These are phyloP conservation scores for Solanum medicagineum DNA, from an alignment of 257 asterid genomes.

Conservation along the genomic window DNA sequence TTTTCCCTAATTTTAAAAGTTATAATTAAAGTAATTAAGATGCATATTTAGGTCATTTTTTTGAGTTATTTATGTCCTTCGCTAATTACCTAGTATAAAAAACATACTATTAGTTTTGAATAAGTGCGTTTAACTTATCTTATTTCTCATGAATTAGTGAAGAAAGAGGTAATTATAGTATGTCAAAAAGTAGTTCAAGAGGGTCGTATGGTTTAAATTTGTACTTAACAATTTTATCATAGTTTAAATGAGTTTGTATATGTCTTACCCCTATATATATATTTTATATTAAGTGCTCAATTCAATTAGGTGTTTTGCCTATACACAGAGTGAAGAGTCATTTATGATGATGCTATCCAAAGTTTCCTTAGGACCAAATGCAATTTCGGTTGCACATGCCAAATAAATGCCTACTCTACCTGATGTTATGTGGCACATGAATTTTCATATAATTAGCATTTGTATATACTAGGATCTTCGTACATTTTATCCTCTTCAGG, in stretches of 20 bases:
- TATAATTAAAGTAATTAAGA: not conserved
- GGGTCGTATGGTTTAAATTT: no score
- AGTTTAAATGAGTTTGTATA: no score
- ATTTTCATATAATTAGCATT: not conserved
- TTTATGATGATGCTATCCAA: not conserved
- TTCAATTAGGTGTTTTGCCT: not conserved
- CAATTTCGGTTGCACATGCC: not conserved
- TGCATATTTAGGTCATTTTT: no score
- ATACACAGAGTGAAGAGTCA: not conserved
- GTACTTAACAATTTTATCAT: not conserved
- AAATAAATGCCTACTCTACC: not conserved
- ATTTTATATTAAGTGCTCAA: not conserved
- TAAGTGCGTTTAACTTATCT: no score
- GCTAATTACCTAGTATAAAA: no score
- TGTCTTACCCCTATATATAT: not conserved
- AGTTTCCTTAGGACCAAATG: not conserved
- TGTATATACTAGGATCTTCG: no score
- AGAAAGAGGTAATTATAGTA: no score
- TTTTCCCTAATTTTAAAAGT: not conserved
- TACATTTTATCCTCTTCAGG: no score
- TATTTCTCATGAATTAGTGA: no score
- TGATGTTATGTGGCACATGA: not conserved
- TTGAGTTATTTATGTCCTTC: no score
- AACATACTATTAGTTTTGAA: no score
- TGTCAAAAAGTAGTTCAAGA: no score